Conservation (phyloP, 2,329 filamentous ascomycete genomes). For the Venturiaceae sp. region DNA sequence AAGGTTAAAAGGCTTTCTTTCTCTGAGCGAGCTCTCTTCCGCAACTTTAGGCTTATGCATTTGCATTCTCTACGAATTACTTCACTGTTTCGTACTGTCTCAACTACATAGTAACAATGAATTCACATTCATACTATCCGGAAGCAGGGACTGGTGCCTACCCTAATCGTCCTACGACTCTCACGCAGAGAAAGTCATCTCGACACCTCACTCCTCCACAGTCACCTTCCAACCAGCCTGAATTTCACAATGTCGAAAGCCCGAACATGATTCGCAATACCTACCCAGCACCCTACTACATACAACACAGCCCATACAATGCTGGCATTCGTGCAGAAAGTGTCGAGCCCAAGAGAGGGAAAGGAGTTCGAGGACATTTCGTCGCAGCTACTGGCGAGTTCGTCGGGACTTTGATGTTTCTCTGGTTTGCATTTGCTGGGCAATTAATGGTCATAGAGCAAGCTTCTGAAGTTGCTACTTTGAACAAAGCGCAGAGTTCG, state of each 20-base stretch:
- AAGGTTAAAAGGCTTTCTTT: neutral
- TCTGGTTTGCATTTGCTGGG: conserved; percentile 29
- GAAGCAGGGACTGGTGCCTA: neutral
- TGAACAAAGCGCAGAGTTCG: conserved; percentile 5
- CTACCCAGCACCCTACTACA: neutral
- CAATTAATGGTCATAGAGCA: conserved; percentile 27
- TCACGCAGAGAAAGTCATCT: neutral
- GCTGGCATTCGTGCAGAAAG: neutral
- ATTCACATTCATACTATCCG: neutral
- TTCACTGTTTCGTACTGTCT: neutral
- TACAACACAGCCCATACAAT: neutral
- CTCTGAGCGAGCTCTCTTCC: neutral
- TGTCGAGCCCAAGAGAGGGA: neutral
- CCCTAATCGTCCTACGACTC: neutral
- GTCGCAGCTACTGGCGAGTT: conserved; percentile 36
- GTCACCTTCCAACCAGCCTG: neutral
- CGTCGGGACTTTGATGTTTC: conserved; percentile 34
- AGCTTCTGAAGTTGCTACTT: conserved; percentile 3
- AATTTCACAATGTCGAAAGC: neutral
- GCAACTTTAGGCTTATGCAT: neutral
- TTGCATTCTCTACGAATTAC: neutral
- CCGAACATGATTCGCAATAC: neutral
- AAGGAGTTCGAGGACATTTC: conserved; percentile 23
- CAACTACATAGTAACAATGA: neutral
- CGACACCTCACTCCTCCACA: neutral